A percentile compares a stretch with the other conserved stretches of the same genome.
Conservation (phyloP, 768 basidiomycete genomes). For the Mycena amicta region DNA sequence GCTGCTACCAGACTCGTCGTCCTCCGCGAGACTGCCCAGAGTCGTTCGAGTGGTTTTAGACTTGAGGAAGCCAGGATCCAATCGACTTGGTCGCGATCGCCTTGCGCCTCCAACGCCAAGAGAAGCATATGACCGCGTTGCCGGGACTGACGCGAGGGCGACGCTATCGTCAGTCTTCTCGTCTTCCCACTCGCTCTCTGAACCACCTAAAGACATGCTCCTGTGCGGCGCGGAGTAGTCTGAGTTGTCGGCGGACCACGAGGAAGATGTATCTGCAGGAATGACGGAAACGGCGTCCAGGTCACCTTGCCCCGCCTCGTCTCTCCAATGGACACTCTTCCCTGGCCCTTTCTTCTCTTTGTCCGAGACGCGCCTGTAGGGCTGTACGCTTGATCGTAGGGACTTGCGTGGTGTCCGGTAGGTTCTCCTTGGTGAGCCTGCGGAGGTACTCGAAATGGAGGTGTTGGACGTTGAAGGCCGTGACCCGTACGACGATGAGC, state of each 20-base stretch:
- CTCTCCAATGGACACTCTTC: conserved; percentile 88
- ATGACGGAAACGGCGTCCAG: conserved; percentile 55
- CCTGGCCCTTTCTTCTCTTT: conserved; percentile 61
- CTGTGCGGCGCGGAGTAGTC: conserved; percentile 34
- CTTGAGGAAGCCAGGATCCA: conserved; percentile 73
- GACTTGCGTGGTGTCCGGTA: conserved; percentile 73
- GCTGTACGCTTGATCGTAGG: conserved; percentile 65
- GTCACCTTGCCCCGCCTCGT: conserved; percentile 82
- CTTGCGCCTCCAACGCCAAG: conserved; percentile 35
- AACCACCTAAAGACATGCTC: conserved; percentile 56
- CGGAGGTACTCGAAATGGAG: conserved; percentile 44
- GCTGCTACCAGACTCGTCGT: conserved; percentile 54
- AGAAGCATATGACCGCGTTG: conserved; percentile 30
- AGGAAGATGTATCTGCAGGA: conserved; percentile 44
- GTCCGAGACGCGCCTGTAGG: conserved; percentile 66
- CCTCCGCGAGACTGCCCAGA: conserved; percentile 70
- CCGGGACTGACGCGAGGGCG: conserved; percentile 42
- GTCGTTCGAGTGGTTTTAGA: conserved; percentile 47
- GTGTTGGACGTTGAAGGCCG: conserved; percentile 27
- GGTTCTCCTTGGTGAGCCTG: conserved; percentile 55
- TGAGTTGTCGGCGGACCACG: conserved; percentile 38
- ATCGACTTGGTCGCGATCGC: conserved; percentile 63
- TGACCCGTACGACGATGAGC: conserved; percentile 42
- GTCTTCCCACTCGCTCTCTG: conserved; percentile 90
- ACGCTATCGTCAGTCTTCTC: conserved; percentile 83